Conservation (phyloP, 1,284 basidiomycete species). For the Puccinia horiana region DNA sequence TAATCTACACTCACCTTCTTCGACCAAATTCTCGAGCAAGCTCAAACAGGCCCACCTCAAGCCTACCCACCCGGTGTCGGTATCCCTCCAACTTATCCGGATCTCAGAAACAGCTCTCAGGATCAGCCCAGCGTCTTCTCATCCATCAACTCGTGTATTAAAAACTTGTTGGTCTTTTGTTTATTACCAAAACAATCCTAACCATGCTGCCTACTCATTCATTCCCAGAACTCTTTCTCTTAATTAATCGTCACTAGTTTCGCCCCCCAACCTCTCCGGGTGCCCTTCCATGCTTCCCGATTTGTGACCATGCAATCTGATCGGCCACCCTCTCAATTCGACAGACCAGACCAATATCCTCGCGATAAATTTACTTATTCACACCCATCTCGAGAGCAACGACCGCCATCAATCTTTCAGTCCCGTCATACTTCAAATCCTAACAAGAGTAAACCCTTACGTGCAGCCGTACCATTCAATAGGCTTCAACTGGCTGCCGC, state of each 20-base stretch:
- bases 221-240: too few species aligned
- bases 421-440: neutral
- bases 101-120: too few species aligned
- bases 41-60: too few species aligned
- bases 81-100: too few species aligned
- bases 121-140: too few species aligned
- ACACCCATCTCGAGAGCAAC: constrained; percentile 25
- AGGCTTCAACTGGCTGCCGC: constrained; percentile 48
- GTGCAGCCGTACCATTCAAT: constrained; percentile 38
- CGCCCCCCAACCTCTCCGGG: neutral
- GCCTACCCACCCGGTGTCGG: too few species aligned
- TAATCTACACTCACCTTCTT: too few species aligned
- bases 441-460: constrained; percentile 12
- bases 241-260: neutral
- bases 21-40: too few species aligned
- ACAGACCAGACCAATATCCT: constrained; percentile 4
- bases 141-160: too few species aligned
- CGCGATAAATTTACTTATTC: neutral
- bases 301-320: neutral
- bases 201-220: too few species aligned
- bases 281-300: neutral
- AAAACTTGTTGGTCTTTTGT: too few species aligned
- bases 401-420: constrained; percentile 21
- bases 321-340: constrained; percentile 9
- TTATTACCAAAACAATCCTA: too few species aligned